phyloP scores from a whole-genome alignment of 1,284 basidiomycete species.

The Fomitiporia mediterranea region DNA sequence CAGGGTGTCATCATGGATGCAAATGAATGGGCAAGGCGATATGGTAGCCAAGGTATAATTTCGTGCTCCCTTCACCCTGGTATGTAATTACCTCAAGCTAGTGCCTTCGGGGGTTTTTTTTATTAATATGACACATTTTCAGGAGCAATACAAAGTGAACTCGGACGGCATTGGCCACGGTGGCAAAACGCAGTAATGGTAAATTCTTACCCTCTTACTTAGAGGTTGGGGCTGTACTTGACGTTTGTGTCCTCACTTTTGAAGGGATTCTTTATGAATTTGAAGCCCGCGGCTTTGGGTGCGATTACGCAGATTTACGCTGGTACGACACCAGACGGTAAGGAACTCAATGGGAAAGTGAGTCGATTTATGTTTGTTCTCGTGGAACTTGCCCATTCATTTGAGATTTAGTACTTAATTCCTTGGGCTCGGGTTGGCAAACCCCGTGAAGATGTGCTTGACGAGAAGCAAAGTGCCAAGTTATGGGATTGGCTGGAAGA shows the following conservation, averaged over 20 bases:
- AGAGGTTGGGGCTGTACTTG: too few relatives aligned
- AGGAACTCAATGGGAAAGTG: conserved; percentile 24
- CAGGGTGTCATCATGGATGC: conserved; percentile 38
- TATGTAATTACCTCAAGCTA: too few relatives aligned
- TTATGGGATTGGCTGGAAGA: conserved; percentile 27
- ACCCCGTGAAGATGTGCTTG: conserved; percentile 16
- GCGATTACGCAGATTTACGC: conserved; percentile 26
- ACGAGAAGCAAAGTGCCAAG: conserved; percentile 20
- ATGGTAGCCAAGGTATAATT: conserved; percentile 28
- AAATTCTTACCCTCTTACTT: conserved; percentile 1
- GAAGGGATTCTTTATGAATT: conserved; percentile 15
- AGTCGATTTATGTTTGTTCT: background rate
- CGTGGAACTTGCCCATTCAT: background rate
- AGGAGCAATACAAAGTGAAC: conserved; percentile 16
- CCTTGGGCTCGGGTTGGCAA: conserved; percentile 26
- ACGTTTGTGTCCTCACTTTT: background rate
- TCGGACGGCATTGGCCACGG: conserved; percentile 15
- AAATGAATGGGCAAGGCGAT: conserved; percentile 28
- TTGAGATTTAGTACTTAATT: conserved; percentile 23
- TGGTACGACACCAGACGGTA: conserved; percentile 23
- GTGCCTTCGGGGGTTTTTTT: too few relatives aligned
- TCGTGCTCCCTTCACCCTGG: conserved; percentile 30
- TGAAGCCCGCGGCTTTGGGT: conserved; percentile 18
- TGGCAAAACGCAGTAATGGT: conserved; percentile 17
- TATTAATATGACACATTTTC: conserved; percentile 6